Evolutionary conservation across 225 moss, liverwort and hornwort species (phyloP).

Genomic region (Neckera pumila): DNA sequence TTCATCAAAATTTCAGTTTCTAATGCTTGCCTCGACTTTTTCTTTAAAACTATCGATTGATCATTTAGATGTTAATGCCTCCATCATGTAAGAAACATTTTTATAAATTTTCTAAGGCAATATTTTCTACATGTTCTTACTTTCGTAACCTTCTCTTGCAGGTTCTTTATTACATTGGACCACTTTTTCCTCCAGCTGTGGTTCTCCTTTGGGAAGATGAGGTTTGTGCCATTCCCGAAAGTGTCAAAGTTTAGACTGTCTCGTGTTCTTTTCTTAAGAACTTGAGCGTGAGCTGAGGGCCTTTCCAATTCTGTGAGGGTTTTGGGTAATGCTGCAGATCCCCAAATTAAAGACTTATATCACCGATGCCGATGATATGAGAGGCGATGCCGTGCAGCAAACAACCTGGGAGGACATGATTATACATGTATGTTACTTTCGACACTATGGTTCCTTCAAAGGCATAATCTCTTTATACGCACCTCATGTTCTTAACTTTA

Average conservation of each 20-base stretch:
- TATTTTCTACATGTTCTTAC: not conserved
- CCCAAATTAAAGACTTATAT: conserved; percentile 94
- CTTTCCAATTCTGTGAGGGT: not conserved
- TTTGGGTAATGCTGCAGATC: conserved; percentile 43
- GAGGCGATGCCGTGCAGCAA: conserved; percentile 68
- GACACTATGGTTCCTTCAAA: not conserved
- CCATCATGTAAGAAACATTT: not conserved
- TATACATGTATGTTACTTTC: conserved; percentile 58
- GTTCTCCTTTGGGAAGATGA: conserved; percentile 96
- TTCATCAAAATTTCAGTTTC: not conserved
- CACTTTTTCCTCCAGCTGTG: conserved; percentile 75
- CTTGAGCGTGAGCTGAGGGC: not conserved
- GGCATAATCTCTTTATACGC: not conserved
- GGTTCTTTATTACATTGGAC: conserved; percentile 85
- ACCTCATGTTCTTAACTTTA: not conserved
- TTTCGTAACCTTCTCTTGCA: conserved; percentile 19
- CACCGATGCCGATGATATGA: conserved; percentile 82
- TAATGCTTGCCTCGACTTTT: not conserved
- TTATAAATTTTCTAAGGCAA: not conserved
- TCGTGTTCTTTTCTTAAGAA: not conserved
- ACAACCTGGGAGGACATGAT: conserved; percentile 99
- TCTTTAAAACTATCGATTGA: not conserved
- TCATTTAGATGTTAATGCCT: not conserved
- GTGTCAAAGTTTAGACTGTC: not conserved
- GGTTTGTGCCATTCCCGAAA: conserved; percentile 33